Base-by-base conservation (phyloP, 176 grass and related monocot species). In the Pontederia crassipes region DNA sequence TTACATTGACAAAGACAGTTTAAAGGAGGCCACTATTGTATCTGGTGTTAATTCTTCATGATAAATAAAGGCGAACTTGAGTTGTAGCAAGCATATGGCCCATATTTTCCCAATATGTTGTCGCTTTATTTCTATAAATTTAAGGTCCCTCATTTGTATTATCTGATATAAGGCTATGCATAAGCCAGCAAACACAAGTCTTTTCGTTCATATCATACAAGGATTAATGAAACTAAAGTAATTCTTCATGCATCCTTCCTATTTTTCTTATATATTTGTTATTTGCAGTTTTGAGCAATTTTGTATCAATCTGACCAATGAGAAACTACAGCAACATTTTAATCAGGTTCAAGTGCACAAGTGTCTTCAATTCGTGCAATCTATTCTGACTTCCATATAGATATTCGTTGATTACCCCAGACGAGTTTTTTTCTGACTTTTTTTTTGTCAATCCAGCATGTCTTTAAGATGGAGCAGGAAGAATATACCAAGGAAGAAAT, bases 401-500 rank as follows among this genome's bases (percentile, higher is more conserved):
- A 61, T 67, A 48, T 13, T 71, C 54, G 55, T 72, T 64, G 20
- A 69, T 56, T 70, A 12, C 58, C 68, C 64, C 45, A 20, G 79
- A 74, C 48, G 15, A 16, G 9, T 49, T 13, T 45, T 14, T 45
- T 10, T 56, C 49, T 70, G 50, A 11, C 58, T 18, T 29, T 49
- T 52, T 65, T 13, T 11, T 73, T 64, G 11, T 29, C 78, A 14
- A 62, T 82, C 64, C 93, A 97, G 93, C 93, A 97, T 76, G 93
- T 97, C 60, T 97, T 97, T 72, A 97, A 97, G 78, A 97, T 97
- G 93, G 93, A 97, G 66, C 87, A 97, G 75, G 93, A 97, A 76
- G 93, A 97, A 73, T 97, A 97, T 72, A 97, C 93, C 12, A 97
- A 88, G 80, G 93, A 97, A 84, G 87, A 97, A 83, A 97, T 97